Conservation (phyloP, 1,139 yeast species). For the Geotrichum aggregatum region DNA sequence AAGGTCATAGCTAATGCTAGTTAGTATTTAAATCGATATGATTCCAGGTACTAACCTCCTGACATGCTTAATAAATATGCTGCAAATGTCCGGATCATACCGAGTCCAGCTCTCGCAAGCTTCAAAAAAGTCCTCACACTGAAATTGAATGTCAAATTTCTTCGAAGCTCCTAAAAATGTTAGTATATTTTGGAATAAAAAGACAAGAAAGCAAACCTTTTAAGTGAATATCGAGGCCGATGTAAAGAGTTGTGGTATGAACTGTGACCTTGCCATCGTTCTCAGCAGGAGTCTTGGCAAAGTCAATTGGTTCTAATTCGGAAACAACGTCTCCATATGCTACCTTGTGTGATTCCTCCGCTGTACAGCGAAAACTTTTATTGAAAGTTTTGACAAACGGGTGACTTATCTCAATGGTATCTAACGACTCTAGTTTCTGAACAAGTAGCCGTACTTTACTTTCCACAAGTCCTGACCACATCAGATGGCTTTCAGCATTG, state of each 20-base stretch:
- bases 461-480: slow-evolving; percentile 94
- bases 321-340: slow-evolving; percentile 43
- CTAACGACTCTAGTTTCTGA: slow-evolving; percentile 69
- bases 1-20: slow-evolving; percentile 53
- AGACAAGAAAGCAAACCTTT: slow-evolving; percentile 34
- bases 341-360: slow-evolving; percentile 51
- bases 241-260: slow-evolving; percentile 69
- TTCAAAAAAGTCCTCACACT: slow-evolving; percentile 82
- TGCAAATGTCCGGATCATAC: slow-evolving; percentile 58
- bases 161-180: slow-evolving; percentile 32
- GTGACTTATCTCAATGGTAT: slow-evolving; percentile 78
- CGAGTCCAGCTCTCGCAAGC: slow-evolving; percentile 70
- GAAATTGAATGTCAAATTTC: slow-evolving; percentile 80
- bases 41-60: slow-evolving; percentile 43
- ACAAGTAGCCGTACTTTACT: slow-evolving; percentile 78
- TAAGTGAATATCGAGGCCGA: slow-evolving; percentile 69
- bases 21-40: neutral
- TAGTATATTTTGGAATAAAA: neutral
- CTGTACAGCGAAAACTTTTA: slow-evolving; percentile 50
- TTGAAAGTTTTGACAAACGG: slow-evolving; percentile 82
- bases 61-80: slow-evolving; percentile 66
- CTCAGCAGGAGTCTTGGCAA: slow-evolving; percentile 27
- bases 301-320: slow-evolving; percentile 24
- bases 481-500: slow-evolving; percentile 70
- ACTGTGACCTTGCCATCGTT: slow-evolving; percentile 42